Evolutionary conservation across 2,329 filamentous ascomycete species (phyloP), one percentile per base, ranked within the genome.

Genomic region (Pseudonectria foliicola): DNA sequence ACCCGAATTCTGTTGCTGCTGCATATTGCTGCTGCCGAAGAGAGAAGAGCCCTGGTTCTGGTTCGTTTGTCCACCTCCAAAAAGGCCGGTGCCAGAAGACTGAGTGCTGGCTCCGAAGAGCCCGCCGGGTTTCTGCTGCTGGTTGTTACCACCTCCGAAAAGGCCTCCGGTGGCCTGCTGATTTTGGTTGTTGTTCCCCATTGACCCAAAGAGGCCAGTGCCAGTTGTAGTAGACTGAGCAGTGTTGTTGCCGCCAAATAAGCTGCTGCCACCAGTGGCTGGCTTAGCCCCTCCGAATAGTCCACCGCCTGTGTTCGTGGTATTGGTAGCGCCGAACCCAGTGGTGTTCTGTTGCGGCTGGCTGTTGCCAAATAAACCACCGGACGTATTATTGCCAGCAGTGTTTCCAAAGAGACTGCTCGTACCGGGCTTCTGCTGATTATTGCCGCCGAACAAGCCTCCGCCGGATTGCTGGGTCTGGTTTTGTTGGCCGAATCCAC

Each of bases 41-140:
- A 74, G 27, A 6, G 50, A 50, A 4, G 59, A 54, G 21, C 62
- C 60, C 10, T 65, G 59, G 28, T 64, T 66, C 45, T 75, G 67
- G 45, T 59, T 65, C 35, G 57, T 63, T 35, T 62, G 64, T 30
- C 48, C 55, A 2, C 73, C n/a, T n/a, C n/a, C 73, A 44, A 85
- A 84, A 4, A 82, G 50, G 27, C 76, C 61, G 28, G 63, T 61
- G 6, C 68, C 65, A 11, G 65, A 49, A 21, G 62, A 48, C 32
- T 68, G 66, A 31, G 67, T 64, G 54, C 64, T 45, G 14, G 50
- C 51, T 11, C 75, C 73, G 42, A 81, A 81, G 12, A 79, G 54
- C 8, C 18, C 18, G 23, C 74, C 62, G 10, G 66, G 50, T 45
- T 61, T 63, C 42, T 63, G 55, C 25, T 58, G 60, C 28, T 62